Evolutionary conservation across 257 asterid species (phyloP).

Genomic region (Galeopsis tetrahit): DNA sequence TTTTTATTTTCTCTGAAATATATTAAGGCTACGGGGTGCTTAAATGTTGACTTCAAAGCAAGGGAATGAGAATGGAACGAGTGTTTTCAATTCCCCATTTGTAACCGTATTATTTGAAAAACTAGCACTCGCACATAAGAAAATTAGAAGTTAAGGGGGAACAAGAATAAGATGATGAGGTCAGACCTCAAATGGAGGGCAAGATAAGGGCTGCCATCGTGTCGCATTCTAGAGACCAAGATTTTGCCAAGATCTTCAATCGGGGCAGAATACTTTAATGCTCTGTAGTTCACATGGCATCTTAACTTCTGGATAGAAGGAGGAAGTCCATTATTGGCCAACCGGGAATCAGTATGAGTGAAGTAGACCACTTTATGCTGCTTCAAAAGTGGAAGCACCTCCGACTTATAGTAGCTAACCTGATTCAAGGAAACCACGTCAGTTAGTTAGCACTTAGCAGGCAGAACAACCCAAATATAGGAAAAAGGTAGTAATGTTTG

Average conservation of each 20-base stretch:
- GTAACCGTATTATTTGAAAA: background rate
- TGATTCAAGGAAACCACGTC: constrained; percentile 37
- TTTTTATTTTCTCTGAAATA: background rate
- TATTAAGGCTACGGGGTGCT: background rate
- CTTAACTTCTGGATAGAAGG: constrained; percentile 83
- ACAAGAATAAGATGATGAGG: background rate
- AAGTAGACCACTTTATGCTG: constrained; percentile 89
- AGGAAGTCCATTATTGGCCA: constrained; percentile 89
- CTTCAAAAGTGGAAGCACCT: constrained; percentile 86
- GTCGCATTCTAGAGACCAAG: constrained; percentile 78
- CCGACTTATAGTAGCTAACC: constrained; percentile 82
- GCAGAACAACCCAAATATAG: constrained; percentile 13
- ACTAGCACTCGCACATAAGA: background rate
- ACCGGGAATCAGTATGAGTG: constrained; percentile 93
- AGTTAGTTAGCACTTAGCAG: constrained; percentile 9
- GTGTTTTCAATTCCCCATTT: background rate
- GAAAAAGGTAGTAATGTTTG: background rate
- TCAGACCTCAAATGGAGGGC: constrained; percentile 94
- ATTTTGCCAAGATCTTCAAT: constrained; percentile 73
- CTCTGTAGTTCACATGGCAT: constrained; percentile 90
- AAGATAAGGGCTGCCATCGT: constrained; percentile 70
- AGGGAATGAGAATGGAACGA: background rate
- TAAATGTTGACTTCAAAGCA: background rate
- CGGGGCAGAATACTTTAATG: constrained; percentile 78
- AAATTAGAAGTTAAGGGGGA: background rate